Conservation (phyloP, 768 basidiomycete species). For the Xanthoconium stramineum region DNA sequence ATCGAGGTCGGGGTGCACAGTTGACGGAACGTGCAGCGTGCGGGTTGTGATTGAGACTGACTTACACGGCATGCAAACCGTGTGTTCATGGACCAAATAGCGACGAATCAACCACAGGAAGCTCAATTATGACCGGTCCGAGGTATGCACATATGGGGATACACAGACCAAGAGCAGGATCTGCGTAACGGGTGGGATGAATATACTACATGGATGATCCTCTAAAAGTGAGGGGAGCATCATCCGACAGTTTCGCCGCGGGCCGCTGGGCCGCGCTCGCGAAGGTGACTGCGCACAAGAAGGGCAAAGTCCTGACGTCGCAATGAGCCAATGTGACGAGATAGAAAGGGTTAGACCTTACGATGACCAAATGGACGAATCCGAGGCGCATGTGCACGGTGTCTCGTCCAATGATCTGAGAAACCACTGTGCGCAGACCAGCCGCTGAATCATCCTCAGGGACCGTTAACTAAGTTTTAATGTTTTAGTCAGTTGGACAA, state of each 20-base stretch:
- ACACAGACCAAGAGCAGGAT: constrained; percentile 7
- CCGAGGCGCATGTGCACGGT: constrained; percentile 9
- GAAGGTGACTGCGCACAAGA: constrained; percentile 12
- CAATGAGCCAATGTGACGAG: constrained; percentile 1
- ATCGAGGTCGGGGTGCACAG: constrained; percentile 3
- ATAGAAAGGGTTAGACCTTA: constrained; percentile 1
- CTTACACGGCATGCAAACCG: constrained; percentile 7
- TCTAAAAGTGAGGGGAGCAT: not conserved
- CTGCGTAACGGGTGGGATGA: not conserved
- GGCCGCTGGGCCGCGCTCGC: not conserved
- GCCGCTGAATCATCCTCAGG: constrained; percentile 22
- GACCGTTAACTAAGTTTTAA: not conserved
- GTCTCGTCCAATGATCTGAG: constrained; percentile 19
- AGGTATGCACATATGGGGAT: constrained; percentile 5
- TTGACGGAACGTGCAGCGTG: not conserved
- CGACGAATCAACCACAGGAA: constrained; percentile 3
- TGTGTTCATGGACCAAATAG: not conserved
- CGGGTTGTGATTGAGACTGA: not conserved
- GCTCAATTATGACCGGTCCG: constrained; percentile 8
- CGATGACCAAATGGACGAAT: constrained; percentile 21
- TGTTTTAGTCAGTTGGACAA: constrained; percentile 5
- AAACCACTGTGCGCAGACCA: constrained; percentile 18
- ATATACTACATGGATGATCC: not conserved
- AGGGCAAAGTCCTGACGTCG: constrained; percentile 23
- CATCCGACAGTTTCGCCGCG: not conserved